Base-by-base conservation (phyloP, 148 eudicot genomes). In the Rhododendron simsii region DNA sequence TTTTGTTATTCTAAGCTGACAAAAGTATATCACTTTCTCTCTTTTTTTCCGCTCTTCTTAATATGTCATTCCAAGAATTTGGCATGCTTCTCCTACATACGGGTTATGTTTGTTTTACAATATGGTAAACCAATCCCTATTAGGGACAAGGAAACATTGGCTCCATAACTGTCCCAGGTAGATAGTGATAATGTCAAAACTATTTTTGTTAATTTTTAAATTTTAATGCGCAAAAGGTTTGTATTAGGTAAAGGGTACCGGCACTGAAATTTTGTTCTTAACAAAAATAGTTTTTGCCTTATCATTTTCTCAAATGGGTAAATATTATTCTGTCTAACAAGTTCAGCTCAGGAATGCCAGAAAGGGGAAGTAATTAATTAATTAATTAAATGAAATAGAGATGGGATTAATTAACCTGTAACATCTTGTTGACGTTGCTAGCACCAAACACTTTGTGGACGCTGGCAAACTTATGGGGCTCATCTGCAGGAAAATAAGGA, bases 381-480 rank as follows among this genome's bases (percentile, higher is more conserved):
- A 0, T 30, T n/a, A n/a, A n/a, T 2, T n/a, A 65, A n/a, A 61
- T 61, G 69, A 23, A 21, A n/a, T 65, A n/a, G n/a, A n/a, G 28
- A 35, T n/a, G 4, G 67, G 44, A 41, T 41, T 41, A 41, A 41
- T 41, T 41, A 78, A 94, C 96, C 95, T 94, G 96, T 53, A 95
- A 78, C 96, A 95, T 94, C 33, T 78, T 78, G 47, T 39, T 78
- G 30, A 78, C 81, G 35, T 78, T 78, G 57, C 81, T 81, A 1
- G 94, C 94, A 0, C 94, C 94, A 81, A 91, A 92, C 41, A 92
- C 87, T 55, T 92, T 92, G 91, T 92, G 94, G 55, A 92, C 94
- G 48, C 88, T 92, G 53, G 91, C 92, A 48, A 92, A 92, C 37
- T 91, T 90, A 20, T 89, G 91, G 0, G 94, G 94, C 81, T 92